These are phyloP conservation scores for Dactylellina leptospora DNA, from an alignment of 2,329 filamentous ascomycete species.

Conservation along the genomic window DNA sequence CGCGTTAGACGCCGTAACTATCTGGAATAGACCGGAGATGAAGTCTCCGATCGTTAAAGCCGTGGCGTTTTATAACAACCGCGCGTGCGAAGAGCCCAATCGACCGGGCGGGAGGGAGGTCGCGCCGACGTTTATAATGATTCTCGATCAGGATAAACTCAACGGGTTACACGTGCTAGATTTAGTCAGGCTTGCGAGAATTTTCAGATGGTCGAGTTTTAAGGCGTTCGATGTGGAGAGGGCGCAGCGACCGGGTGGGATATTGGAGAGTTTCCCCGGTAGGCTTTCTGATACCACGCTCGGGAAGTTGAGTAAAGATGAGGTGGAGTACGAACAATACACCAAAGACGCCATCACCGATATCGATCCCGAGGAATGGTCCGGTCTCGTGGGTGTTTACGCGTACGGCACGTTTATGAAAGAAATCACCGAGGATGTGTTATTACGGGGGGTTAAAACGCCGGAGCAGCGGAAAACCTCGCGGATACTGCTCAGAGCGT, in stretches of 20 bases:
- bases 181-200: neutral
- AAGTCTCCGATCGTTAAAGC: neutral
- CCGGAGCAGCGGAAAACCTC: neutral
- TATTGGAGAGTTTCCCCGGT: slow-evolving; percentile 5
- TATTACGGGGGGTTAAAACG: neutral
- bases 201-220: slow-evolving; percentile 19
- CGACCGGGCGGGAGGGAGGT: neutral
- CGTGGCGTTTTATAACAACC: slow-evolving; percentile 19
- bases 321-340: neutral
- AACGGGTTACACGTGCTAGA: neutral
- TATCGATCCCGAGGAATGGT: neutral
- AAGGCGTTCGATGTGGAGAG: slow-evolving; percentile 4
- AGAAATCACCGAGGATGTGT: slow-evolving; percentile 4
- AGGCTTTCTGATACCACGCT: slow-evolving; percentile 9
- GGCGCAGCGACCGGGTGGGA: neutral
- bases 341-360: neutral
- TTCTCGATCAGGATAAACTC: slow-evolving; percentile 1
- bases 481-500: neutral
- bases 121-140: slow-evolving; percentile 8
- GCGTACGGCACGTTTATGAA: neutral
- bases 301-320: neutral
- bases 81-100: neutral
- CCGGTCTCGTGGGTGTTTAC: neutral
- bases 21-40: slow-evolving; percentile 32
- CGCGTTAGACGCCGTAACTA: neutral